Percentiles rank a stretch among this genome's conserved stretches.
Conservation (phyloP, 1,139 yeast species). For the Diutina pseudorugosa region DNA sequence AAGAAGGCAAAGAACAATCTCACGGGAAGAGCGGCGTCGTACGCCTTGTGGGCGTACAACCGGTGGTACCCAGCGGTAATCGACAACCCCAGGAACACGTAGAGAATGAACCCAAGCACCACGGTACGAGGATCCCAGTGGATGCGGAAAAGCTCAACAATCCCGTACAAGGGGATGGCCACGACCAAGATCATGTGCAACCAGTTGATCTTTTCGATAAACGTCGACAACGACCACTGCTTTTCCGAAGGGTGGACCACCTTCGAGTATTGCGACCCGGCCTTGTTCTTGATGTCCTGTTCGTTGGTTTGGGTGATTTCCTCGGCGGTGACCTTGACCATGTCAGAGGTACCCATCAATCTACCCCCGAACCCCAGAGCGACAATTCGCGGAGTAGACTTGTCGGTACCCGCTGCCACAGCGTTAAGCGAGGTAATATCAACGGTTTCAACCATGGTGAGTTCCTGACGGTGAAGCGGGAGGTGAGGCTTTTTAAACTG, state of each 20-base stretch:
- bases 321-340: slow-evolving; percentile 56
- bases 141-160: slow-evolving; percentile 31
- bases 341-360: slow-evolving; percentile 68
- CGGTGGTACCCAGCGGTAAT: slow-evolving; percentile 96
- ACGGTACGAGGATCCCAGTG: slow-evolving; percentile 53
- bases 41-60: slow-evolving; percentile 81
- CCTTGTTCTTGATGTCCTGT: slow-evolving; percentile 31
- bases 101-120: slow-evolving; percentile 47
- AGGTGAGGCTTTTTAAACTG: background rate
- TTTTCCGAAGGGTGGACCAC: slow-evolving; percentile 75
- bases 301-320: slow-evolving; percentile 43
- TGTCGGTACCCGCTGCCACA: slow-evolving; percentile 81
- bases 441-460: slow-evolving; percentile 35
- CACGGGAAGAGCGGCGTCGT: slow-evolving; percentile 62
- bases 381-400: slow-evolving; percentile 55
- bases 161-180: slow-evolving; percentile 57
- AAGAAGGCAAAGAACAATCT: slow-evolving; percentile 65
- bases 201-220: slow-evolving; percentile 91
- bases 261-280: slow-evolving; percentile 33
- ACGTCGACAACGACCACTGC: slow-evolving; percentile 78
- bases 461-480: background rate
- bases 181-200: slow-evolving; percentile 71
- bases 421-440: slow-evolving; percentile 71
- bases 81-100: slow-evolving; percentile 68
- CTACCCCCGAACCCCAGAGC: slow-evolving; percentile 69